Conservation (phyloP, 345 rosid genomes). For the Physaria fendleri region DNA sequence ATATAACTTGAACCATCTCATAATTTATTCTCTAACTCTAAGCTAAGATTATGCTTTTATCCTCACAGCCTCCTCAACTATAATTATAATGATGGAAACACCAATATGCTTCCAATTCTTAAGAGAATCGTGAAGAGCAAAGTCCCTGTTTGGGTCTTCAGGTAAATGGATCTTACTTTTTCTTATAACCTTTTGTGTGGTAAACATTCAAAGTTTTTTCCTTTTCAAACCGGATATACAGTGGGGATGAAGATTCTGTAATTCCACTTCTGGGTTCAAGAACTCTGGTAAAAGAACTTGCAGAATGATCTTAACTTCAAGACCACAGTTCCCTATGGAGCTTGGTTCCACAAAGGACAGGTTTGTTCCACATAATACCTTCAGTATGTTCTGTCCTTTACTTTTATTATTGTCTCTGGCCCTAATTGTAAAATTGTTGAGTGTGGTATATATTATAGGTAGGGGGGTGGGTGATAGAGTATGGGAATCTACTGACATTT, state of each 20-base stretch:
- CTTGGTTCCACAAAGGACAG: conserved; percentile 96
- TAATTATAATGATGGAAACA: conserved; percentile 46
- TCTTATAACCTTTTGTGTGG: neutral
- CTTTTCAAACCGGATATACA: conserved; percentile 19
- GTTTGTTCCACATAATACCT: conserved; percentile 28
- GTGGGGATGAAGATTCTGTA: conserved; percentile 90
- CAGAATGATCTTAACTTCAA: conserved; percentile 55
- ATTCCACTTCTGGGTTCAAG: conserved; percentile 77
- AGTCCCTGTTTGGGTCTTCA: conserved; percentile 79
- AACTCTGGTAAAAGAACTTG: conserved; percentile 68
- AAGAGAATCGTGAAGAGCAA: conserved; percentile 50
- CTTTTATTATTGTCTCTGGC: no score
- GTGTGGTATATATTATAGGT: conserved; percentile 57
- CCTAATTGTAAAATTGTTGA: neutral
- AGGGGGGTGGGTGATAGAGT: conserved; percentile 82
- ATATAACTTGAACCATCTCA: neutral
- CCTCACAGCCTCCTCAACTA: conserved; percentile 50
- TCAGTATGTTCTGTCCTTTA: neutral
- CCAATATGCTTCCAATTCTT: conserved; percentile 72
- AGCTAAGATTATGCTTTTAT: neutral
- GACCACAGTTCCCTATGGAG: conserved; percentile 61
- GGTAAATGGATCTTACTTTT: conserved; percentile 32
- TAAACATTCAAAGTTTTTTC: neutral
- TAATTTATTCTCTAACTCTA: neutral
- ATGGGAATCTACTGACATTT: conserved; percentile 67